phyloP scores from a whole-genome alignment of 495 filamentous ascomycete genomes.

The Penicillium soppii region DNA sequence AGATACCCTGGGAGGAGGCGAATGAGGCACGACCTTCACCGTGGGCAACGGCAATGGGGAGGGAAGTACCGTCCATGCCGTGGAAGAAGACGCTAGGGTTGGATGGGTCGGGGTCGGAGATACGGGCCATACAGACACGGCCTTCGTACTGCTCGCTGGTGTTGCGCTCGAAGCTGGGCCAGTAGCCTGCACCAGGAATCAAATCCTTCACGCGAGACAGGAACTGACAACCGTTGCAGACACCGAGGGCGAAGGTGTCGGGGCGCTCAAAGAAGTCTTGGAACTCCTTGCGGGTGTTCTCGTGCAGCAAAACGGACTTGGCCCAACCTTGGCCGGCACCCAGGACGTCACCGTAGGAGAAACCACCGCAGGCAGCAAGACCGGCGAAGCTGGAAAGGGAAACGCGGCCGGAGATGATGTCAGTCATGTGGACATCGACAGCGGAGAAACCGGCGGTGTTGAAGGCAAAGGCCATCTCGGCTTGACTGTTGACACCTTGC shows the following conservation, averaged over 20 bases:
- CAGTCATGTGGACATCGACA: slow-evolving; percentile 96
- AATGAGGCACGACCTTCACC: slow-evolving; percentile 90
- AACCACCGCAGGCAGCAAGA: slow-evolving; percentile 91
- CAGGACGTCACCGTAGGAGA: slow-evolving; percentile 95
- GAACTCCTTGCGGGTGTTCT: slow-evolving; percentile 74
- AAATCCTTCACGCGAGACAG: slow-evolving; percentile 76
- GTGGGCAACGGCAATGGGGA: slow-evolving; percentile 89
- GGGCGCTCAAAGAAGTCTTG: slow-evolving; percentile 80
- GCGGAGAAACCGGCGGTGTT: slow-evolving; percentile 85
- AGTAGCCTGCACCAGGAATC: slow-evolving; percentile 81
- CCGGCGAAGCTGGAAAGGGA: slow-evolving; percentile 81
- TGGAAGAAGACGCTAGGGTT: slow-evolving; percentile 83
- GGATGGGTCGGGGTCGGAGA: slow-evolving; percentile 57
- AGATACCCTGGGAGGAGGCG: slow-evolving; percentile 37
- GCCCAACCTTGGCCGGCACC: slow-evolving; percentile 96
- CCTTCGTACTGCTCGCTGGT: slow-evolving; percentile 89
- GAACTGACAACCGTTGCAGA: slow-evolving; percentile 99
- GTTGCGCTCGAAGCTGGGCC: slow-evolving; percentile 89
- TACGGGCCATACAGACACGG: slow-evolving; percentile 82
- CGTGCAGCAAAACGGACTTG: slow-evolving; percentile 85
- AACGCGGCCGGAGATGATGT: slow-evolving; percentile 73
- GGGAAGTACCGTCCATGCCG: slow-evolving; percentile 79
- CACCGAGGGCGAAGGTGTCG: slow-evolving; percentile 90
- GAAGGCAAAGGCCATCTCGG: slow-evolving; percentile 98
- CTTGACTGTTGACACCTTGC: slow-evolving; percentile 91